Percentiles rank a stretch among this genome's conserved stretches.
phyloP scores from a whole-genome alignment of 1,139 yeast species.

The Blastobotrys capitulatus region DNA sequence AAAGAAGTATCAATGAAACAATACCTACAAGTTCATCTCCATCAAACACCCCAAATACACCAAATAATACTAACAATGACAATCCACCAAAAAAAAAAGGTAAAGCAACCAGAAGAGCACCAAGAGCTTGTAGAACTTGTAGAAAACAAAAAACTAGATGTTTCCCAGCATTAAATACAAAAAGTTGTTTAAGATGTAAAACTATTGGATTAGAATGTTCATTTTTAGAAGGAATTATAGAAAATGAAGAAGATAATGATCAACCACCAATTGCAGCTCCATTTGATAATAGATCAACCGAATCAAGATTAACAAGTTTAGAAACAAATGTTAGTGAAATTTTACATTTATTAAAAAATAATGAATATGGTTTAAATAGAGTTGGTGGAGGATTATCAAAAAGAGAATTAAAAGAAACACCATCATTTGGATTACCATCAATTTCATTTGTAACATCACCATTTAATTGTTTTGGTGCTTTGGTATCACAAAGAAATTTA shows the following conservation, averaged over 20 bases:
- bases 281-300: constrained; percentile 9
- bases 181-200: constrained; percentile 52
- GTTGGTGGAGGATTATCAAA: constrained; percentile 7
- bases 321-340: constrained; percentile 26
- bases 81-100: background rate
- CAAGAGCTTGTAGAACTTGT: constrained; percentile 55
- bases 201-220: constrained; percentile 50
- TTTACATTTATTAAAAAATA: constrained; percentile 17
- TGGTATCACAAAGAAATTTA: constrained; percentile 31
- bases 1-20: too few relatives aligned
- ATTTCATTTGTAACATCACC: constrained; percentile 46
- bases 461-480: constrained; percentile 41
- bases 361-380: constrained; percentile 13
- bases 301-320: constrained; percentile 21
- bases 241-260: constrained; percentile 11
- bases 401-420: constrained; percentile 23
- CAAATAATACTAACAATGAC: background rate
- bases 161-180: constrained; percentile 43
- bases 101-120: constrained; percentile 35
- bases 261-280: constrained; percentile 23
- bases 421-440: constrained; percentile 40
- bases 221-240: constrained; percentile 30
- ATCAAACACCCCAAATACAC: background rate
- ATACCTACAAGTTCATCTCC: too few relatives aligned
- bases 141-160: constrained; percentile 61